Evolutionary conservation across 2,329 filamentous ascomycete genomes (phyloP).

Genomic region (Ceratocystis albifundus): DNA sequence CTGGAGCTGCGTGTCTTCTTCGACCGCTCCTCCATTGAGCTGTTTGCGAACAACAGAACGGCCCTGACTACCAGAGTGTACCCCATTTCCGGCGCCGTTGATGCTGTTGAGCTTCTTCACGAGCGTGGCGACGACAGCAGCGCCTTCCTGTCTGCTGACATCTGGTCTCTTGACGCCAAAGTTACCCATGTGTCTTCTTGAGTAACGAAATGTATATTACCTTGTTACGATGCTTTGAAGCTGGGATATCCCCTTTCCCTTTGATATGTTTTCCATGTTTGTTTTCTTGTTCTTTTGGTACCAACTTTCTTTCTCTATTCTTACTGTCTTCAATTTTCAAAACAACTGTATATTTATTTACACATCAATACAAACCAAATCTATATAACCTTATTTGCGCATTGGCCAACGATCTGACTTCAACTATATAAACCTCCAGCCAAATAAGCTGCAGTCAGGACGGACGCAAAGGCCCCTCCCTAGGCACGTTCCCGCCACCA

Average conservation of each 20-base stretch:
- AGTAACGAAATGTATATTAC: neutral
- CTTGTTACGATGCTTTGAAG: conserved; percentile 11
- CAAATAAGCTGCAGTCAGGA: too few species aligned
- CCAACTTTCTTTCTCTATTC: neutral
- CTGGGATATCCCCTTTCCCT: neutral
- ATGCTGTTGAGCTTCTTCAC: conserved; percentile 24
- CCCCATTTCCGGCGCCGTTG: conserved; percentile 23
- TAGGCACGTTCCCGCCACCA: too few species aligned
- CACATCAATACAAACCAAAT: too few species aligned
- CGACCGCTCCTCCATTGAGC: conserved; percentile 26
- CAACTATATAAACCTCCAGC: too few species aligned
- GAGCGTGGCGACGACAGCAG: conserved; percentile 5
- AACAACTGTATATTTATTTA: neutral
- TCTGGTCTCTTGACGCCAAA: conserved; percentile 18
- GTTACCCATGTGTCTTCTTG: conserved; percentile 11
- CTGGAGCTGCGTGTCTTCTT: conserved; percentile 25
- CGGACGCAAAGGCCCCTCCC: too few species aligned
- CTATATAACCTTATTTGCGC: too few species aligned
- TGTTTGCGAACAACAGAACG: conserved; percentile 26
- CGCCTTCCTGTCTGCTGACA: conserved; percentile 18
- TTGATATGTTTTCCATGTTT: neutral
- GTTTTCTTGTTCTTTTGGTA: neutral
- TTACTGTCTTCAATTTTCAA: neutral
- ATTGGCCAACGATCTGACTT: too few species aligned
- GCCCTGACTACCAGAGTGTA: conserved; percentile 26